Conservation (phyloP, 805 yeast species). For the Phaffomyces thermotolerans region DNA sequence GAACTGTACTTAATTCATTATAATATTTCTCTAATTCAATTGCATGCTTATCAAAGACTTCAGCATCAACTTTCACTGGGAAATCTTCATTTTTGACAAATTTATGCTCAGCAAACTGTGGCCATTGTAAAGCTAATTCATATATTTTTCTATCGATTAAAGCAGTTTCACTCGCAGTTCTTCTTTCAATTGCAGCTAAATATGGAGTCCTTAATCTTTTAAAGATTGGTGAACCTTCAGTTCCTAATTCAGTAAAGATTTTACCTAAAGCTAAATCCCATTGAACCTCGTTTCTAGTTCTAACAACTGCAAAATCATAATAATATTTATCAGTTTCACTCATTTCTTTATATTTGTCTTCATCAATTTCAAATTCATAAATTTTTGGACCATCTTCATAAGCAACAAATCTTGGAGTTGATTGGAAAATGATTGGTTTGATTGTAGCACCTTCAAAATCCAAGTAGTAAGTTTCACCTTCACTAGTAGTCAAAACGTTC, state of each 20-base stretch:
- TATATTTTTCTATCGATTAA: slow-evolving; percentile 60
- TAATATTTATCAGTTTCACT: slow-evolving; percentile 71
- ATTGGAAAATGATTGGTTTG: slow-evolving; percentile 74
- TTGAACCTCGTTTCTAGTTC: slow-evolving; percentile 84
- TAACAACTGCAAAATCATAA: slow-evolving; percentile 76
- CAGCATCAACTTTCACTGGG: slow-evolving; percentile 58
- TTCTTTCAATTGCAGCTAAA: slow-evolving; percentile 50
- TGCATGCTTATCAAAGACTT: slow-evolving; percentile 51
- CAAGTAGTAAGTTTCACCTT: slow-evolving; percentile 43
- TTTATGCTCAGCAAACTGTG: slow-evolving; percentile 49
- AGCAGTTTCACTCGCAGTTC: slow-evolving; percentile 49
- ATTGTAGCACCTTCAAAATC: slow-evolving; percentile 81
- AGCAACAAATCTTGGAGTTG: slow-evolving; percentile 75
- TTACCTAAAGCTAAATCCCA: slow-evolving; percentile 78
- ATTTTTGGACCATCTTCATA: slow-evolving; percentile 81
- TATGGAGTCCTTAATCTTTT: slow-evolving; percentile 66
- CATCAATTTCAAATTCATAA: slow-evolving; percentile 65
- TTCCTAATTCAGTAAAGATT: slow-evolving; percentile 59
- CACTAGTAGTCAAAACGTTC: slow-evolving; percentile 55
- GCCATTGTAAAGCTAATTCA: slow-evolving; percentile 66
- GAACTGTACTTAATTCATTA: slow-evolving; percentile 56
- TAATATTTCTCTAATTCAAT: slow-evolving; percentile 59
- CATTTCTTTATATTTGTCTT: slow-evolving; percentile 60
- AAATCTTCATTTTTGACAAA: slow-evolving; percentile 43
- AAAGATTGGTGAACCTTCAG: slow-evolving; percentile 75